Evolutionary conservation across 495 filamentous ascomycete species (phyloP).

Genomic region (Amphirosellinia nigrospora): DNA sequence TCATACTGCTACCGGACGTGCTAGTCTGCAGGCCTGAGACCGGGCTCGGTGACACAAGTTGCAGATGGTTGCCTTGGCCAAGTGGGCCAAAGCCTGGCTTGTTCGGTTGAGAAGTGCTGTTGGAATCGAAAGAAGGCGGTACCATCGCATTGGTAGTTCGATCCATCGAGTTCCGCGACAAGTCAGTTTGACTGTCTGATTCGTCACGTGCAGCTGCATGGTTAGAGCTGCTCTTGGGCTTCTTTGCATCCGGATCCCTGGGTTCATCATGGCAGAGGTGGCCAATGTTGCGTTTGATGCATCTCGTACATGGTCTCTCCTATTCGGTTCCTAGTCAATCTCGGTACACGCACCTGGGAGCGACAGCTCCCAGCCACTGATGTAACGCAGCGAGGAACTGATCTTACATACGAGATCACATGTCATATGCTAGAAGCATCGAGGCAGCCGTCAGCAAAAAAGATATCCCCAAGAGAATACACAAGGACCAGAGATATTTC

Average conservation of each 20-base stretch:
- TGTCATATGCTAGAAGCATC: constrained; percentile 90
- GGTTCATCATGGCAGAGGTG: constrained; percentile 99
- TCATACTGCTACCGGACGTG: constrained; percentile 64
- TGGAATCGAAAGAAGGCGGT: constrained; percentile 49
- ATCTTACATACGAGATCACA: constrained; percentile 93
- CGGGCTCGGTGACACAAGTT: constrained; percentile 62
- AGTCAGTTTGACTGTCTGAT: constrained; percentile 46
- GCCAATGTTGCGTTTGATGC: constrained; percentile 98
- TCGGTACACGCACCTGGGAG: constrained; percentile 39
- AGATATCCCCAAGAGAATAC: constrained; percentile 10
- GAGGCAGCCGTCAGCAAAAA: constrained; percentile 41
- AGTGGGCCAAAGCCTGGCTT: constrained; percentile 52
- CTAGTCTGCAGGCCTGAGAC: constrained; percentile 60
- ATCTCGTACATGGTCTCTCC: constrained; percentile 96
- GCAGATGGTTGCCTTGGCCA: constrained; percentile 52
- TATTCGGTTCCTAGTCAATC: constrained; percentile 52
- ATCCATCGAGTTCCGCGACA: constrained; percentile 49
- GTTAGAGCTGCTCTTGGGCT: constrained; percentile 70
- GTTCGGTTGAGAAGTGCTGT: constrained; percentile 45
- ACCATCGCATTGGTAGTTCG: constrained; percentile 49
- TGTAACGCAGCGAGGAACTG: constrained; percentile 49
- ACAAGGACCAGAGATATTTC: neutral
- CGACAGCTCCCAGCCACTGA: constrained; percentile 46
- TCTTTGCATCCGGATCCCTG: constrained; percentile 71
- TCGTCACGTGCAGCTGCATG: constrained; percentile 54